A percentile compares a stretch with the other conserved stretches of the same genome.
Conservation (phyloP, 1,139 yeast genomes). For the Pichia sp. region DNA sequence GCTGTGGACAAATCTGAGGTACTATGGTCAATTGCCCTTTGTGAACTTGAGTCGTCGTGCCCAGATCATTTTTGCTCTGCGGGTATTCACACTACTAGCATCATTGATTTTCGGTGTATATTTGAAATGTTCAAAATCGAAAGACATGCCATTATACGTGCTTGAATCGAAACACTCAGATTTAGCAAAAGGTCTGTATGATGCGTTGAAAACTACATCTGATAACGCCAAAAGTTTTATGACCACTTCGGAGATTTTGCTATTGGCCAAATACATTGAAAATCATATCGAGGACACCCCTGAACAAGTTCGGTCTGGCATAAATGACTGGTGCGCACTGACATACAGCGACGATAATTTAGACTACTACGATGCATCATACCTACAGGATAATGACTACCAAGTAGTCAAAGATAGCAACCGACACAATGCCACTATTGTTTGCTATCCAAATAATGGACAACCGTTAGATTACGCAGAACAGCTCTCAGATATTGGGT, state of each 20-base stretch:
- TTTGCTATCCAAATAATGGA: constrained; percentile 4
- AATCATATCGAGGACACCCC: constrained; percentile 45
- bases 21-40: constrained; percentile 10
- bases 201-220: constrained; percentile 36
- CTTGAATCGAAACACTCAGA: constrained; percentile 45
- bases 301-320: constrained; percentile 38
- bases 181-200: constrained; percentile 45
- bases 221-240: constrained; percentile 22
- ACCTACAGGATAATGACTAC: neutral
- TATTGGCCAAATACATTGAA: constrained; percentile 41
- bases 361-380: neutral
- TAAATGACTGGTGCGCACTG: constrained; percentile 44
- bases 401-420: neutral
- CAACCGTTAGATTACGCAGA: constrained; percentile 40
- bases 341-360: constrained; percentile 22
- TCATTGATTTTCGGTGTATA: constrained; percentile 4
- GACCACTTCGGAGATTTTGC: constrained; percentile 44
- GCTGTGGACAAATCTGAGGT: constrained; percentile 6
- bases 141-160: constrained; percentile 32
- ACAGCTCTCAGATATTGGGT: constrained; percentile 34
- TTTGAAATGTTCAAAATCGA: constrained; percentile 5
- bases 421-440: constrained; percentile 3
- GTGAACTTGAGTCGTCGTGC: constrained; percentile 10
- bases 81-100: constrained; percentile 3
- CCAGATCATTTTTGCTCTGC: constrained; percentile 5